phyloP scores from a whole-genome alignment of 2,329 filamentous ascomycete species.

The Chaetomium olivaceum region DNA sequence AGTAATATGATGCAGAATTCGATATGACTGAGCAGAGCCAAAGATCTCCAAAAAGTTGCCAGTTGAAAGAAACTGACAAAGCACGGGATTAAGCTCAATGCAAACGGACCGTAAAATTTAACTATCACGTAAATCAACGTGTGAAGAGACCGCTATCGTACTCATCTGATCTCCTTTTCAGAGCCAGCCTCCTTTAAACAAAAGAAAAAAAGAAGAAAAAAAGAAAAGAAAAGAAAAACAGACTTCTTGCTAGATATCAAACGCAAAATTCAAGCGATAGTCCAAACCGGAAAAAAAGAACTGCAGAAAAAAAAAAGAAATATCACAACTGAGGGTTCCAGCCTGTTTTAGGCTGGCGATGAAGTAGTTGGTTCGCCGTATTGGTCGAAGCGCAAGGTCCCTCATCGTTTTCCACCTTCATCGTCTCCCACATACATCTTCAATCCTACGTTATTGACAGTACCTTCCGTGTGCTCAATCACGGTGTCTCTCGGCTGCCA shows the following conservation, averaged over 20 bases:
- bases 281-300: too few species aligned
- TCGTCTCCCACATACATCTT: slow-evolving; percentile 2
- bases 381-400: background rate
- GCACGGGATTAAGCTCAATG: background rate
- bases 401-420: background rate
- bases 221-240: too few species aligned
- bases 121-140: background rate
- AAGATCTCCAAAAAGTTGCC: too few species aligned
- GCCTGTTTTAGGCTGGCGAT: too few species aligned
- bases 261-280: background rate
- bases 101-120: background rate
- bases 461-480: slow-evolving; percentile 13
- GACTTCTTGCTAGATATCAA: background rate
- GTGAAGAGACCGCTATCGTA: background rate
- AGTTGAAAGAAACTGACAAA: background rate
- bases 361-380: background rate
- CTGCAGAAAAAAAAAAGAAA: background rate
- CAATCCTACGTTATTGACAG: background rate
- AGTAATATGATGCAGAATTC: background rate
- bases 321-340: background rate
- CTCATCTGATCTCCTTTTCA: background rate
- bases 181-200: background rate
- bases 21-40: background rate
- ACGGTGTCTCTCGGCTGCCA: slow-evolving; percentile 19
- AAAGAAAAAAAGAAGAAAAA: too few species aligned